Base-by-base conservation (phyloP, 148 eudicot genomes). In the Tetragonia tetragonoides region DNA sequence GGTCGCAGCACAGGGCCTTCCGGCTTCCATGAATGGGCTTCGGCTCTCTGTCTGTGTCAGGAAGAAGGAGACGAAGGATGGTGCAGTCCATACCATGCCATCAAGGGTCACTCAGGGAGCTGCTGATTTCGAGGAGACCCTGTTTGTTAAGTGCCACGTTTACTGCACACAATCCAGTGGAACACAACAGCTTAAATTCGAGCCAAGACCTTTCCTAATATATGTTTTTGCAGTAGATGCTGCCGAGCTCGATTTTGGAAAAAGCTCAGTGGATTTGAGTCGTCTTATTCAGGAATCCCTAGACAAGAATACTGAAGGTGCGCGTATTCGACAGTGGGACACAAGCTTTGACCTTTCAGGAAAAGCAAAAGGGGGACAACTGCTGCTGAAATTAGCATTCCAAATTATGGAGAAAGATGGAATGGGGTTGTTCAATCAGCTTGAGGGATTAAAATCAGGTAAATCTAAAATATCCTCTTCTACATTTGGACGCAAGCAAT, bases 371-470 rank as follows among this genome's bases (percentile, higher is more conserved):
- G 97, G 97, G 3, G 99, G 97, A 59, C 94, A 93, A 47, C 89
- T 95, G 21, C 85, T 88, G 42, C 68, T 95, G 79, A 95, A 93
- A 76, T 73, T 95, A 66, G 94, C 97, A 28, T 93, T 95, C 70
- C 97, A 95, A 84, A 83, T 95, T 41, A 95, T 95, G 97, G 99
- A 95, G 81, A 95, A 93, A 79, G 99, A 95, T 75, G 99, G 97
- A 40, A 70, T 73, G 69, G 91, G 97, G 37, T 81, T 95, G 70
- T 92, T 89, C 67, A 88, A 76, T 73, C 92, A 83, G 74, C 66
- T 75, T 2, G 88, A 83, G 34, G 88, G 87, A 14, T 79, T 71
- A 23, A 89, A 83, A 77, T 46, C 89, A 0, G 77, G 70, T 2
- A 86, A 78, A 51, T 79, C 53, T n/a, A 80, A 68, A 47, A 76